phyloP scores from a whole-genome alignment of 2,329 filamentous ascomycete genomes.

The Hymenoscyphus scutula region DNA sequence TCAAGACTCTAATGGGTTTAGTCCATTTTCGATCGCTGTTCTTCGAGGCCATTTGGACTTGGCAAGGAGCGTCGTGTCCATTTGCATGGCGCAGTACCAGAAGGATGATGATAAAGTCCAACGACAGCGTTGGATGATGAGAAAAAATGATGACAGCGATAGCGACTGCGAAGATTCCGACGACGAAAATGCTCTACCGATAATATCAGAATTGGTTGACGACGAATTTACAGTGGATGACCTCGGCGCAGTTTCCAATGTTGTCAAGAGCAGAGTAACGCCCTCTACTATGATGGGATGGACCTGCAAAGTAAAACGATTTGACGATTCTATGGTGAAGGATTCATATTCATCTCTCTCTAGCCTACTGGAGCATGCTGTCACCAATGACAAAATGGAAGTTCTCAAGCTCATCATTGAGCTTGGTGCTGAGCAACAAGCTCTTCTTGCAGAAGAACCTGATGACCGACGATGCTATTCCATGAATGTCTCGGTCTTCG shows the following conservation, averaged over 20 bases:
- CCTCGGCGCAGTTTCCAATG: slow-evolving; percentile 65
- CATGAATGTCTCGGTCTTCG: slow-evolving; percentile 40
- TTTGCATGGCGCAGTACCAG: slow-evolving; percentile 65
- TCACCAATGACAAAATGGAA: slow-evolving; percentile 27
- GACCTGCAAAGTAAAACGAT: slow-evolving; percentile 36
- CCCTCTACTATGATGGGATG: slow-evolving; percentile 53
- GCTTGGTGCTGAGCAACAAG: slow-evolving; percentile 28
- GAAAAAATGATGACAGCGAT: slow-evolving; percentile 43
- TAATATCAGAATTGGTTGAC: slow-evolving; percentile 57
- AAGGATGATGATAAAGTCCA: slow-evolving; percentile 42
- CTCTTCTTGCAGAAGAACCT: slow-evolving; percentile 28
- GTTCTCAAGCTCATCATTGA: slow-evolving; percentile 33
- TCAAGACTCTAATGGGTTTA: slow-evolving; percentile 43
- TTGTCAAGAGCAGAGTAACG: slow-evolving; percentile 62
- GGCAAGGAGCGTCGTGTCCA: slow-evolving; percentile 66
- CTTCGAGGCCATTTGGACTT: slow-evolving; percentile 62
- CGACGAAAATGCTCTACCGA: slow-evolving; percentile 39
- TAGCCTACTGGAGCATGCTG: slow-evolving; percentile 25
- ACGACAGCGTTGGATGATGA: slow-evolving; percentile 41
- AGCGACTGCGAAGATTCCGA: slow-evolving; percentile 32
- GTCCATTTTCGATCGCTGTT: slow-evolving; percentile 67
- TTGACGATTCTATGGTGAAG: slow-evolving; percentile 32
- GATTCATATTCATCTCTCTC: slow-evolving; percentile 4
- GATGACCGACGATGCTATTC: slow-evolving; percentile 32
- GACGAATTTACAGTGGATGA: slow-evolving; percentile 74